These are phyloP conservation scores for Venturia oleaginea DNA, from an alignment of 2,329 filamentous ascomycete genomes.

Conservation along the genomic window DNA sequence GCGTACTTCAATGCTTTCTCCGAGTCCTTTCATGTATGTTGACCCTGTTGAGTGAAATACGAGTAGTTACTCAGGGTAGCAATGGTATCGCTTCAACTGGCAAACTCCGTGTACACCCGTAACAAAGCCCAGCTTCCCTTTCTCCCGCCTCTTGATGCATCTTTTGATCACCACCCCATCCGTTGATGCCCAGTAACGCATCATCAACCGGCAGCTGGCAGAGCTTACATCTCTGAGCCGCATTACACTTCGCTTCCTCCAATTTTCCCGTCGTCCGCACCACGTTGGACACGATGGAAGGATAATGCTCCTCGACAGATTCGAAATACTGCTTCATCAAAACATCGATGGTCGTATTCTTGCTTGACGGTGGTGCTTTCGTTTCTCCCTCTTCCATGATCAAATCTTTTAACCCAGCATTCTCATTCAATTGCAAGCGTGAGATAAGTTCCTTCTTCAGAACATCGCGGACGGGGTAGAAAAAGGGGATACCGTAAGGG, in stretches of 20 bases:
- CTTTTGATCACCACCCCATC: slow-evolving; percentile 14
- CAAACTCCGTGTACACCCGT: slow-evolving; percentile 13
- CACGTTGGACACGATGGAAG: slow-evolving; percentile 89
- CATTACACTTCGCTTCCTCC: not conserved
- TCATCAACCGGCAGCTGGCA: slow-evolving; percentile 12
- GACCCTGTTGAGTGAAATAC: not conserved
- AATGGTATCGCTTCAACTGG: not conserved
- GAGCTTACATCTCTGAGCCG: slow-evolving; percentile 2
- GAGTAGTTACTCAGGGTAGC: not conserved
- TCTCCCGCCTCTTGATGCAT: not conserved
- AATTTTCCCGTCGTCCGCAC: slow-evolving; percentile 61
- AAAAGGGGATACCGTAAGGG: slow-evolving; percentile 50
- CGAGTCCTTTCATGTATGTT: not conserved
- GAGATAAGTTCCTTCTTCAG: slow-evolving; percentile 69
- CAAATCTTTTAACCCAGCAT: slow-evolving; percentile 15
- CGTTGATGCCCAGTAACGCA: slow-evolving; percentile 8
- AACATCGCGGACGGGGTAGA: slow-evolving; percentile 77
- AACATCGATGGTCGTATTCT: slow-evolving; percentile 80
- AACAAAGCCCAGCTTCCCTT: slow-evolving; percentile 11
- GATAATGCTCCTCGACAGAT: slow-evolving; percentile 75
- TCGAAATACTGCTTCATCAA: slow-evolving; percentile 85
- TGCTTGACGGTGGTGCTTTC: slow-evolving; percentile 25
- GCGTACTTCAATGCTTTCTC: too few relatives aligned
- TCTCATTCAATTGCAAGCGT: slow-evolving; percentile 46
- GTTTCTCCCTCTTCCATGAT: slow-evolving; percentile 20